These are phyloP conservation scores for Cyclanthera cordifolia DNA, from an alignment of 306 rosid genomes.

Conservation along the genomic window DNA sequence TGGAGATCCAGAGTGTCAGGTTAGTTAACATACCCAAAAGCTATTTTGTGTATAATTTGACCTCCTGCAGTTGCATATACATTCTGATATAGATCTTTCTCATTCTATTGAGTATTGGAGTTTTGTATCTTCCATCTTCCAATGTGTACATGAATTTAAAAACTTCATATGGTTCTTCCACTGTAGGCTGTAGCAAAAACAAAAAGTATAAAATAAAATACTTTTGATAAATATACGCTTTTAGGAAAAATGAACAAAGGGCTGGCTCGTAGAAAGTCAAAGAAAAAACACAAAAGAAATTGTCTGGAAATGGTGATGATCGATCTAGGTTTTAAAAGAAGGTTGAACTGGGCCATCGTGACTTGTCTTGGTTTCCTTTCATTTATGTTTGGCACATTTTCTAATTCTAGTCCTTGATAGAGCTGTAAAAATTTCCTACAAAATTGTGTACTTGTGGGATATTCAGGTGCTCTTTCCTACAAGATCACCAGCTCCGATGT, in stretches of 20 bases:
- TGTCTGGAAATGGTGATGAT: background rate
- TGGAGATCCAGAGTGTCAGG: slow-evolving; percentile 99
- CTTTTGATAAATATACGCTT: background rate
- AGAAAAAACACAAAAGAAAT: background rate
- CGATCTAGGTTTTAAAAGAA: background rate
- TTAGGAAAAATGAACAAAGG: background rate
- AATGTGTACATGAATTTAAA: background rate
- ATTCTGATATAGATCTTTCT: no score
- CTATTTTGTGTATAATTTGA: background rate
- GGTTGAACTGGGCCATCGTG: background rate
- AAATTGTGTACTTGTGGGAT: background rate
- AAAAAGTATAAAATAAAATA: background rate
- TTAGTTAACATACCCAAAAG: slow-evolving; percentile 23
- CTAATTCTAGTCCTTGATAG: background rate
- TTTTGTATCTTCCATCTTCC: no score
- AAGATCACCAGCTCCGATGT: no score
- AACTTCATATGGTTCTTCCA: background rate
- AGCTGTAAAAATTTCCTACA: background rate
- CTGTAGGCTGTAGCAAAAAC: background rate
- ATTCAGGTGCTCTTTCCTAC: no score
- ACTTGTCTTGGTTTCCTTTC: background rate
- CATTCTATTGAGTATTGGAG: no score
- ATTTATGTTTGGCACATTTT: background rate
- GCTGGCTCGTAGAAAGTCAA: background rate
- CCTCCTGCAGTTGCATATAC: background rate